phyloP scores from a whole-genome alignment of 345 rosid genomes.

The Ailanthus altissimus region DNA sequence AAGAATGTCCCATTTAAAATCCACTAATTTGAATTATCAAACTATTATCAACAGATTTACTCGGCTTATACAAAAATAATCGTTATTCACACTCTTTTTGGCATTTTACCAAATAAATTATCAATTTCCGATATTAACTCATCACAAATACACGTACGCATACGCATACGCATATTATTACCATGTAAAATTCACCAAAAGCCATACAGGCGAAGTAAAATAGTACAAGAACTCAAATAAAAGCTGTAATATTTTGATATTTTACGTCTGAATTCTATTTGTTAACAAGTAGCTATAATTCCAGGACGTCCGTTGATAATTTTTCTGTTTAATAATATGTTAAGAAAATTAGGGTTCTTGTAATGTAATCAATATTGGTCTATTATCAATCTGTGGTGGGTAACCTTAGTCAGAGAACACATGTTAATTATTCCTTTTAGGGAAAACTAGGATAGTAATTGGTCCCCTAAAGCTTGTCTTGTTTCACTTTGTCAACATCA shows the following conservation, averaged over 20 bases:
- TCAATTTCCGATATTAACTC: too few species aligned
- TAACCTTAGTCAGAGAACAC: slow-evolving; percentile 16
- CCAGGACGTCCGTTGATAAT: background rate
- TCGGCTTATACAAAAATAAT: too few species aligned
- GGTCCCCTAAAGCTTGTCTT: slow-evolving; percentile 13
- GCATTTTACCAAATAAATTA: too few species aligned
- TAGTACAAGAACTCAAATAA: background rate
- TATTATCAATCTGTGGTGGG: background rate
- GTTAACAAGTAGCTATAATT: background rate
- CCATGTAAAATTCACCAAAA: too few species aligned
- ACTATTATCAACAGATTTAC: too few species aligned
- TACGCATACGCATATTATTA: too few species aligned
- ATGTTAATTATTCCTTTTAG: background rate
- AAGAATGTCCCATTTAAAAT: too few species aligned
- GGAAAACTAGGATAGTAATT: slow-evolving; percentile 6
- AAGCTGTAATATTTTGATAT: background rate
- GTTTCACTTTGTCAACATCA: slow-evolving; percentile 15
- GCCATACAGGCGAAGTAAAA: too few species aligned
- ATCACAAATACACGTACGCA: too few species aligned
- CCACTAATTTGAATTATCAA: too few species aligned
- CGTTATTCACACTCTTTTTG: too few species aligned
- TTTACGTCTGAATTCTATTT: background rate
- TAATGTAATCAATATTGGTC: background rate
- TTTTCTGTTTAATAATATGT: background rate
- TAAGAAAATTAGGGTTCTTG: background rate